A percentile compares a stretch with the other conserved stretches of the same genome.
Conservation (phyloP, 225 moss, liverwort and hornwort genomes). For the Physcomitrellopsis africana region DNA sequence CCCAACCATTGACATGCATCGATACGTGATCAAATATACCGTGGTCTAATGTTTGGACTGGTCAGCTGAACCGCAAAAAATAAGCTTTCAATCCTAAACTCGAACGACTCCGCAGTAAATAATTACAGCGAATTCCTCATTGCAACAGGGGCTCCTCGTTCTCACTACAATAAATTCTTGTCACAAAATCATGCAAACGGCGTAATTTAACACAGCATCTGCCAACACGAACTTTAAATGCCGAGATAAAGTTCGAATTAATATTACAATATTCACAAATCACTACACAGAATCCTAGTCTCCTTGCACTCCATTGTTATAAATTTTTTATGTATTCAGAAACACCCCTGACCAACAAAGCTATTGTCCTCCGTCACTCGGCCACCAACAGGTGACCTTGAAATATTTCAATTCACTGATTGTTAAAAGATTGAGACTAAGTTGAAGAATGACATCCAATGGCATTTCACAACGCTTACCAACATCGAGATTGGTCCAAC, state of each 20-base stretch:
- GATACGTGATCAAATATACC: not conserved
- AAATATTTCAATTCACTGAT: not conserved
- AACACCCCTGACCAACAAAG: not conserved
- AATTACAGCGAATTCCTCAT: not conserved
- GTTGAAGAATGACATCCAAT: too few species aligned
- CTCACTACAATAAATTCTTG: not conserved
- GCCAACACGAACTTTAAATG: constrained; percentile 8
- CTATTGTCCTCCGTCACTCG: constrained; percentile 5
- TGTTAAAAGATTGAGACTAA: too few species aligned
- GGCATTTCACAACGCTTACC: too few species aligned
- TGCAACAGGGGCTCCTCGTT: not conserved
- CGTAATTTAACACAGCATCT: constrained; percentile 3
- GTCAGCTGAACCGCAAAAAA: not conserved
- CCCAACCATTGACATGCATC: not conserved
- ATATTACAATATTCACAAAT: not conserved
- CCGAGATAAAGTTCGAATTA: not conserved
- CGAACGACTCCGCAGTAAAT: constrained; percentile 7
- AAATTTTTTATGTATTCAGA: not conserved
- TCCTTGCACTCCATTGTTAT: not conserved
- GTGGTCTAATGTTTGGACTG: not conserved
- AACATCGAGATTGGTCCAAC: too few species aligned
- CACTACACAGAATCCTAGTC: not conserved
- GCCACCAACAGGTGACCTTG: not conserved
- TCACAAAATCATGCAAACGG: not conserved
- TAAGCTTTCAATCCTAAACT: constrained; percentile 6